Percentiles rank a stretch among this genome's conserved stretches.
Conservation (phyloP, 768 basidiomycete genomes). For the Sistotremastrum niveocremeum region DNA sequence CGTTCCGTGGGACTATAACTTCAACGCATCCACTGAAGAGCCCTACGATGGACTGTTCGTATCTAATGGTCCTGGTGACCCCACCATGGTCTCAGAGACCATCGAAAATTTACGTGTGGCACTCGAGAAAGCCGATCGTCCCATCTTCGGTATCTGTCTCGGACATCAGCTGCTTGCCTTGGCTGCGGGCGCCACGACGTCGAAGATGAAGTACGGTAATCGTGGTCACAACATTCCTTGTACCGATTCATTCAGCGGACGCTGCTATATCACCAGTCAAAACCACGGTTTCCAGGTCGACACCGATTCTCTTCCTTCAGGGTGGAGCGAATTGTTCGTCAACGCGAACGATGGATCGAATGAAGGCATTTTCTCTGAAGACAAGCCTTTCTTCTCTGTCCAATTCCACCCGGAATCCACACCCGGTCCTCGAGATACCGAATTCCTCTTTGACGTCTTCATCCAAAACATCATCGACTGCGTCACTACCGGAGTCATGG, state of each 20-base stretch:
- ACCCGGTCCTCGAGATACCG: constrained; percentile 94
- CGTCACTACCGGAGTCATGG: constrained; percentile 36
- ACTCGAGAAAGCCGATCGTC: constrained; percentile 60
- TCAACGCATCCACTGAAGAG: constrained; percentile 53
- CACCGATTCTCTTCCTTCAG: constrained; percentile 53
- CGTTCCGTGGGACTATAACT: constrained; percentile 95
- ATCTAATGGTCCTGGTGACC: constrained; percentile 97
- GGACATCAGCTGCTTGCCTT: constrained; percentile 95
- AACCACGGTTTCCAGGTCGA: constrained; percentile 98
- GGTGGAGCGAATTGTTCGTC: constrained; percentile 89
- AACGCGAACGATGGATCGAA: constrained; percentile 98
- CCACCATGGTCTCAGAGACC: constrained; percentile 66
- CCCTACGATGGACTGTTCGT: constrained; percentile 91
- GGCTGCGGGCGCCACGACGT: constrained; percentile 85
- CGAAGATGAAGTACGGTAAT: constrained; percentile 99
- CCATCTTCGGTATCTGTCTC: constrained; percentile 97
- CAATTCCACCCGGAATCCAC: constrained; percentile 99
- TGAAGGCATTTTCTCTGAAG: constrained; percentile 89
- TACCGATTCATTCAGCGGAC: constrained; percentile 81
- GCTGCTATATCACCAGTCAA: constrained; percentile 98
- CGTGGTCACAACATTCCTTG: constrained; percentile 98
- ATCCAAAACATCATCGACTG: constrained; percentile 76
- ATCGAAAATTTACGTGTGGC: constrained; percentile 52
- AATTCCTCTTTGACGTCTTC: constrained; percentile 98
- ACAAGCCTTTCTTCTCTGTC: constrained; percentile 94